Evolutionary conservation across 805 yeast species (phyloP), one percentile per base, ranked within the genome.

Genomic region (Candida odintsovae): DNA sequence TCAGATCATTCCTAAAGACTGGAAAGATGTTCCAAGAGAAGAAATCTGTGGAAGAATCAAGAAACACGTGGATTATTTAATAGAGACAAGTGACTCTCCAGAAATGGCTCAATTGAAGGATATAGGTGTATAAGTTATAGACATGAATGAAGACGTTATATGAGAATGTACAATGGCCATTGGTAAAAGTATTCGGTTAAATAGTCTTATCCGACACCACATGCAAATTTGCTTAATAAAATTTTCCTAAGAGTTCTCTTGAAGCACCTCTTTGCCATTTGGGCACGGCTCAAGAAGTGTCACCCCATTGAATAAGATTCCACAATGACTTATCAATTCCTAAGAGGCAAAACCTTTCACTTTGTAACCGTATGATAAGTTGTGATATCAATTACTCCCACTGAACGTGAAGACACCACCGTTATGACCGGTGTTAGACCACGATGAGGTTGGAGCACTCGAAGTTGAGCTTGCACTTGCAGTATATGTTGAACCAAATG

Each of bases 11-110:
- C 63, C 63, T 19, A 20, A 55, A 16, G 59, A 58, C 40, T 59
- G 63, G 63, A 51, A 54, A 40, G 49, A 49, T 21, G 37, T 47
- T 19, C 54, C 52, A 25, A 56, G 61, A 45, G 40, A 41, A 3
- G 51, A 50, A 8, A 46, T 50, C 26, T 59, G 63, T 51, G 47
- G 42, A 10, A 51, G 61, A 38, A 53, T 58, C 35, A 58, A 53
- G 47, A 51, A 54, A 26, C 63, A 59, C 33, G 63, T 59, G 15
- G 52, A 51, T 1, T 59, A 55, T 56, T 44, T 59, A 45, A 54
- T 51, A 12, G 57, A 55, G 41, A 59, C 62, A 2, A 56, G 61
- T 55, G 63, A 59, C 41, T 47, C 61, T 7, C 61, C 61, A 40
- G 55, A 54, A 28, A 56, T 59, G 61, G 62, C 58, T 1, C 37